A percentile compares a stretch with the other conserved stretches of the same genome.
These are phyloP conservation scores for Stemphylium vesicarium DNA, from an alignment of 2,329 filamentous ascomycete genomes.

Conservation along the genomic window DNA sequence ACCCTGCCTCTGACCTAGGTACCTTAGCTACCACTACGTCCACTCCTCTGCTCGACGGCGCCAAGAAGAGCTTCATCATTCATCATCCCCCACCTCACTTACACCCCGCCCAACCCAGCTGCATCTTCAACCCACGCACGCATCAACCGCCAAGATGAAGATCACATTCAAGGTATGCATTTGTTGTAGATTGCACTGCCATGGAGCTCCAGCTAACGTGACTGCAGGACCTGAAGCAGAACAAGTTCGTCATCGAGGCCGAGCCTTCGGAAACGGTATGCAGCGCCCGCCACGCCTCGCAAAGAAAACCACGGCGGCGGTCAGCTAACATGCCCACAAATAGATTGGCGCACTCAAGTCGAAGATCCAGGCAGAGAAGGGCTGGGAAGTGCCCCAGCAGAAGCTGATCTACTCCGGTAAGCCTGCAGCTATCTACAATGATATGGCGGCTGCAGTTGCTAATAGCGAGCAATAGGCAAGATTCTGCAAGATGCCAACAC, in stretches of 20 bases:
- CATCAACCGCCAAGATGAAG: conserved; percentile 61
- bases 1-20: not conserved
- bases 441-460: conserved; percentile 28
- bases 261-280: conserved; percentile 88
- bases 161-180: conserved; percentile 71
- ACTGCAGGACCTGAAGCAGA: conserved; percentile 90
- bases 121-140: conserved; percentile 25
- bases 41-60: conserved; percentile 6
- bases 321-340: conserved; percentile 17
- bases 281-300: conserved; percentile 23
- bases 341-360: conserved; percentile 91
- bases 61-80: conserved; percentile 14
- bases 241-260: conserved; percentile 96
- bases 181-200: conserved; percentile 18
- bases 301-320: conserved; percentile 1
- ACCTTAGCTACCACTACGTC: not conserved
- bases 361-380: conserved; percentile 90
- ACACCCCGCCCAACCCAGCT: conserved; percentile 34
- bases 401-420: conserved; percentile 98
- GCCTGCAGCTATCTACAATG: conserved; percentile 36
- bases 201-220: conserved; percentile 26
- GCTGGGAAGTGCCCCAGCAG: conserved; percentile 87
- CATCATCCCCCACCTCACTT: conserved; percentile 16
- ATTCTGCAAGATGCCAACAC: conserved; percentile 98
- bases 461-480: conserved; percentile 70